Percentiles rank a stretch among this genome's conserved stretches.
These are phyloP conservation scores for Phytophthora aleatoria DNA, from an alignment of 352 stramenopile species.

Conservation along the genomic window DNA sequence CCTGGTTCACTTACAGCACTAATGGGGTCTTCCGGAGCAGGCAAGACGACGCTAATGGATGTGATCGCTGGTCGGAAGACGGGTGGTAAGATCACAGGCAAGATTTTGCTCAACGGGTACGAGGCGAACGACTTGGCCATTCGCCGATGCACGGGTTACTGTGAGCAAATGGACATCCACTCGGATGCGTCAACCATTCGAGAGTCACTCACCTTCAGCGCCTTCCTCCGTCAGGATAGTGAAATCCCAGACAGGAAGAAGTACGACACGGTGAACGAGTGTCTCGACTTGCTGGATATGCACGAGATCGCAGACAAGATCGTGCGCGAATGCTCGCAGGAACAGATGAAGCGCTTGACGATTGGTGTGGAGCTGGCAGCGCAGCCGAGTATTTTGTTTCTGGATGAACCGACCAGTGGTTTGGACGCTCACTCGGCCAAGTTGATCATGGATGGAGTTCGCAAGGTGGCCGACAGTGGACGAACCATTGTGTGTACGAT, in stretches of 20 bases:
- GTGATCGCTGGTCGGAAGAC: constrained; percentile 19
- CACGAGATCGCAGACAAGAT: constrained; percentile 13
- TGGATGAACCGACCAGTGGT: constrained; percentile 6
- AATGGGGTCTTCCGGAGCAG: constrained; percentile 10
- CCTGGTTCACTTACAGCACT: constrained; percentile 11
- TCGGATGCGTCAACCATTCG: constrained; percentile 8
- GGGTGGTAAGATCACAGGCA: constrained; percentile 10
- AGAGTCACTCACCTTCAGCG: constrained; percentile 40
- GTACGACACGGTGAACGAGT: constrained; percentile 7
- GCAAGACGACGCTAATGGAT: constrained; percentile 15
- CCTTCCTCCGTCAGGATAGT: constrained; percentile 61
- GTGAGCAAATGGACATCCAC: constrained; percentile 23
- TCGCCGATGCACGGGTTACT: constrained; percentile 18
- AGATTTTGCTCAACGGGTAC: constrained; percentile 12
- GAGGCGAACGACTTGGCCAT: constrained; percentile 15
- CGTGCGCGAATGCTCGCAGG: constrained; percentile 5
- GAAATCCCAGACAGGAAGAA: constrained; percentile 8
- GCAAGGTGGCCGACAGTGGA: constrained; percentile 9
- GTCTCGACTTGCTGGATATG: constrained; percentile 8
- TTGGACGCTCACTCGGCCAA: constrained; percentile 12
- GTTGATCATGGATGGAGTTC: constrained; percentile 12
- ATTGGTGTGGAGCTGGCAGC: constrained; percentile 8
- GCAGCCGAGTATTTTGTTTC: constrained; percentile 8
- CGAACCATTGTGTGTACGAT: constrained; percentile 14
- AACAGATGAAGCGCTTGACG: constrained; percentile 11